Conservation (phyloP, 192 early-diverging fungal species). For the Backusella morwellensis region DNA sequence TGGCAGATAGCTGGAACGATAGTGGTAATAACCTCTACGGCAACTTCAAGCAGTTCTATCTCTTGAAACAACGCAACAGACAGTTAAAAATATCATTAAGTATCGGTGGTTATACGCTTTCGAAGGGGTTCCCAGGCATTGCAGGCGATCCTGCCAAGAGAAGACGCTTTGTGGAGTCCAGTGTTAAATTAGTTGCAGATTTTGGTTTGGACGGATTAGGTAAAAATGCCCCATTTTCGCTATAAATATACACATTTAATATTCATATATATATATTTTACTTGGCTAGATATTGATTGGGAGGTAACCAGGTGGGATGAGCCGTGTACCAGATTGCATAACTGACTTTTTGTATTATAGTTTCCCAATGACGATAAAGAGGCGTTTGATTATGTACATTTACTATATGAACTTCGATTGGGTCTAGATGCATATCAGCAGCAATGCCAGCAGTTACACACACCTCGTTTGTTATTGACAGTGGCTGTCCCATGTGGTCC, state of each 20-base stretch:
- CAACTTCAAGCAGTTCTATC: conserved; percentile 61
- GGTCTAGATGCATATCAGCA: conserved; percentile 59
- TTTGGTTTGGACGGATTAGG: conserved; percentile 55
- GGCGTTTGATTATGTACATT: conserved; percentile 70
- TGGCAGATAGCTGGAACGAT: conserved; percentile 55
- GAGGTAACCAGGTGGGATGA: conserved; percentile 30
- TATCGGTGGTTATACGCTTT: conserved; percentile 81
- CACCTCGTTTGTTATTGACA: conserved; percentile 57
- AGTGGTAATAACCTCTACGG: conserved; percentile 50
- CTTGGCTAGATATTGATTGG: conserved; percentile 66
- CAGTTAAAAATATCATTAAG: conserved; percentile 69
- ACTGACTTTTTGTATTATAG: background rate
- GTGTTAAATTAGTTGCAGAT: conserved; percentile 46
- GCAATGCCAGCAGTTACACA: conserved; percentile 9
- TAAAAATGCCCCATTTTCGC: background rate
- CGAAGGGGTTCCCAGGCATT: conserved; percentile 66
- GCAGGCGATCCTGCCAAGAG: conserved; percentile 48
- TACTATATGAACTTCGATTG: conserved; percentile 72
- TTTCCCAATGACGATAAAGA: conserved; percentile 77
- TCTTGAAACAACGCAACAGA: conserved; percentile 66
- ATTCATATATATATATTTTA: background rate
- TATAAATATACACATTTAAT: background rate
- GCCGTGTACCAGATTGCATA: too few relatives aligned
- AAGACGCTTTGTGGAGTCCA: conserved; percentile 54
- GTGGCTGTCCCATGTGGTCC: conserved; percentile 68